These are phyloP conservation scores for Phyllosticta citribraziliensis DNA, from an alignment of 2,329 filamentous ascomycete genomes.

Conservation along the genomic window DNA sequence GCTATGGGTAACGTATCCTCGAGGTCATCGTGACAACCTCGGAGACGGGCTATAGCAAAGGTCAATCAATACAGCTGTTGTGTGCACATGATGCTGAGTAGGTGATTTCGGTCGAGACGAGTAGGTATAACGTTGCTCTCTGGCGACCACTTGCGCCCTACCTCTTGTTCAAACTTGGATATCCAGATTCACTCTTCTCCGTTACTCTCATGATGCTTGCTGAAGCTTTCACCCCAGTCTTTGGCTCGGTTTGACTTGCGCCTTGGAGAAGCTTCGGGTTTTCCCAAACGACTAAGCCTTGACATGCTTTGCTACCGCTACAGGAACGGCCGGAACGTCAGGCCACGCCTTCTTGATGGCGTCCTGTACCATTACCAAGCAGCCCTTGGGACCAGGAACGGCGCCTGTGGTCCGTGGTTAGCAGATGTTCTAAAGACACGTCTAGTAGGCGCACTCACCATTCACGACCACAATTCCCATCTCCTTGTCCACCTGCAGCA, in stretches of 20 bases:
- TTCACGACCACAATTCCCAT: slow-evolving; percentile 83
- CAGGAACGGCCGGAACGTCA: not conserved
- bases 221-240: not conserved
- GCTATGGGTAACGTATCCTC: not conserved
- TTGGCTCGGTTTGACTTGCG: not conserved
- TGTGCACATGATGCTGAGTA: not conserved
- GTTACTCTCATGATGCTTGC: not conserved
- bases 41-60: not conserved
- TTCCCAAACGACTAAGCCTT: not conserved
- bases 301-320: not conserved
- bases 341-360: slow-evolving; percentile 80
- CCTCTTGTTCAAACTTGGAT: not conserved
- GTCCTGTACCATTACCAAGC: slow-evolving; percentile 77
- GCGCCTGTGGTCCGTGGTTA: slow-evolving; percentile 37
- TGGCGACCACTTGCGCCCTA: not conserved
- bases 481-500: slow-evolving; percentile 78
- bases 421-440: not conserved
- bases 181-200: not conserved
- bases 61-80: not conserved
- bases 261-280: not conserved
- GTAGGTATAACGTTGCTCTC: not conserved
- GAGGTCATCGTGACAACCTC: not conserved
- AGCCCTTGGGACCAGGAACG: slow-evolving; percentile 80
- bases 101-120: not conserved
- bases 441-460: slow-evolving; percentile 40